Percentiles rank a stretch among this genome's conserved stretches.
These are phyloP conservation scores for Colletotrichum sp. DNA, from an alignment of 2,329 filamentous ascomycete genomes.

Conservation along the genomic window DNA sequence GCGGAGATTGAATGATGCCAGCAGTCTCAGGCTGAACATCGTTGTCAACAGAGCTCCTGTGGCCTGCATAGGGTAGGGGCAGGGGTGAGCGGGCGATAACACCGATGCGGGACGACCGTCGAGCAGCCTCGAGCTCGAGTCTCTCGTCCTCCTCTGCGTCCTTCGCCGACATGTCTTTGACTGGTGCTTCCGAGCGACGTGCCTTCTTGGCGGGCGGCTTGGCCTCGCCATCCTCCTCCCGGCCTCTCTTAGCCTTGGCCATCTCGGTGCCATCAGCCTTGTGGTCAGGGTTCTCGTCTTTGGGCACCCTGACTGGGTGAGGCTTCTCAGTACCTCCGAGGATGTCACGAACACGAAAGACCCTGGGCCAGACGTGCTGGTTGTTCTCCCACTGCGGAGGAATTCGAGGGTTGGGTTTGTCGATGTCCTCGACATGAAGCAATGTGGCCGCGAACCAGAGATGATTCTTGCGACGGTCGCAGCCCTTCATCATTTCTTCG, in stretches of 20 bases:
- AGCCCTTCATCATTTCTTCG: not conserved
- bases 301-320: not conserved
- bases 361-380: not conserved
- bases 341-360: not conserved
- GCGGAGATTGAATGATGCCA: not conserved
- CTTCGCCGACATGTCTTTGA: not conserved
- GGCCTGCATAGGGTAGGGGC: not conserved
- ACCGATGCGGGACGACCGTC: not conserved
- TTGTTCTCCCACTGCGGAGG: not conserved
- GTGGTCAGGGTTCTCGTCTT: not conserved
- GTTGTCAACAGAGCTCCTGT: not conserved
- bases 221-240: not conserved
- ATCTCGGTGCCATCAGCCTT: not conserved
- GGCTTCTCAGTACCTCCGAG: not conserved
- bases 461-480: not conserved
- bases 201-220: not conserved
- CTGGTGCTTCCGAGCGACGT: not conserved
- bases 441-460: not conserved
- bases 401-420: not conserved
- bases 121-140: not conserved
- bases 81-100: not conserved
- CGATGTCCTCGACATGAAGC: not conserved
- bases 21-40: not conserved
- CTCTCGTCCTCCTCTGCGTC: not conserved
- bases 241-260: not conserved